Evolutionary conservation across 208 protist species (phyloP).

Genomic region (Dictyostelium gargantuum): DNA sequence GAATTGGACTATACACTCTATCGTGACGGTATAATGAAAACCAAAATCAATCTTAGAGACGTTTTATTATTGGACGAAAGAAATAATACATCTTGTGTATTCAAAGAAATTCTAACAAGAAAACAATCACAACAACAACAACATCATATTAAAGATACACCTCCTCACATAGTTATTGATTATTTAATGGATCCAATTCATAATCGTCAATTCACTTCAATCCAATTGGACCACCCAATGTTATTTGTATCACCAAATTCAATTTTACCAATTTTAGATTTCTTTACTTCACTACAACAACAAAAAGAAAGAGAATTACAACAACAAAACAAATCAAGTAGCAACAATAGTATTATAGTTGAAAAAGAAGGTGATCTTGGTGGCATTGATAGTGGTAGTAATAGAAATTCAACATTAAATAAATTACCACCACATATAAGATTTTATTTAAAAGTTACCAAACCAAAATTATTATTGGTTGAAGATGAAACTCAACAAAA

Average conservation of each 20-base stretch:
- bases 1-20: background rate
- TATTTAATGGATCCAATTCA: background rate
- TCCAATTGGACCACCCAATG: slow-evolving; percentile 13
- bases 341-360: background rate
- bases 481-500: slow-evolving; percentile 62
- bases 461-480: slow-evolving; percentile 47
- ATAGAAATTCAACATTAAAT: background rate
- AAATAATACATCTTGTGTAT: background rate
- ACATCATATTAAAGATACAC: background rate
- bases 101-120: slow-evolving; percentile 53
- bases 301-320: background rate
- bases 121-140: background rate
- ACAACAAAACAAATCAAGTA: background rate
- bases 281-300: slow-evolving; percentile 28
- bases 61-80: slow-evolving; percentile 17
- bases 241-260: slow-evolving; percentile 41
- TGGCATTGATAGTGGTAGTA: background rate
- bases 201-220: slow-evolving; percentile 20
- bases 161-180: background rate
- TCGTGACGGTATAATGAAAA: background rate
- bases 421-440: background rate
- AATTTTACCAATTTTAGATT: slow-evolving; percentile 29
- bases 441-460: slow-evolving; percentile 35
- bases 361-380: background rate
- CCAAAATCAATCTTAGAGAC: background rate